phyloP scores from a whole-genome alignment of 2,329 filamentous ascomycete species.

The Cytospora piceicola region DNA sequence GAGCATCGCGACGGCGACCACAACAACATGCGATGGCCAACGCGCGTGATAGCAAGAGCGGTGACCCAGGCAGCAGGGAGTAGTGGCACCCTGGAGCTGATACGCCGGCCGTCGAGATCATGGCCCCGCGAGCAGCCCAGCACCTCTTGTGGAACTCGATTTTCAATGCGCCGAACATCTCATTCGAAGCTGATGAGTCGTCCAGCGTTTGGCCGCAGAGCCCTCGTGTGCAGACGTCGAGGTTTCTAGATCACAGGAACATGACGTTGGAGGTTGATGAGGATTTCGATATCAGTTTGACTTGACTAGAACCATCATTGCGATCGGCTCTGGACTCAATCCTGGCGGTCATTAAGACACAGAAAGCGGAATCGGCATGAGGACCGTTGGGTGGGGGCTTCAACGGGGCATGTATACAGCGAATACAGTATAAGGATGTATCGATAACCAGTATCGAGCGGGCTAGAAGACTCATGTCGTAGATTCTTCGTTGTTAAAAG shows the following conservation, averaged over 20 bases:
- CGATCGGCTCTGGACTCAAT: neutral
- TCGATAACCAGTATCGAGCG: neutral
- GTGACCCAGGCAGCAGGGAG: neutral
- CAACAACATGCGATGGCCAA: neutral
- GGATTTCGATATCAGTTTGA: conserved; percentile 2
- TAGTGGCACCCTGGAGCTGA: neutral
- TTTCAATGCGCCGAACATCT: neutral
- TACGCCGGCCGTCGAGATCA: neutral
- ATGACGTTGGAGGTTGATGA: conserved; percentile 9
- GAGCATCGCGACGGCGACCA: neutral
- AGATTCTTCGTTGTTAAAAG: neutral
- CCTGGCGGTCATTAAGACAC: neutral
- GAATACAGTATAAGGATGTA: too few species aligned
- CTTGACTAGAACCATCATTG: neutral
- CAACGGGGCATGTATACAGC: too few species aligned
- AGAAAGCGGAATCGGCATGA: neutral
- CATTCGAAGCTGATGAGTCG: neutral
- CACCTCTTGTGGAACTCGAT: neutral
- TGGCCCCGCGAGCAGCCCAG: neutral
- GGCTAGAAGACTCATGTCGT: neutral
- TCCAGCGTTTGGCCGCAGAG: neutral
- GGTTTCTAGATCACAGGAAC: neutral
- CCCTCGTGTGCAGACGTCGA: neutral
- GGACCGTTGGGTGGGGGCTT: neutral
- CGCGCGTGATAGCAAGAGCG: neutral